These are phyloP conservation scores for Melampsora americana DNA, from an alignment of 1,284 basidiomycete genomes.

Conservation along the genomic window DNA sequence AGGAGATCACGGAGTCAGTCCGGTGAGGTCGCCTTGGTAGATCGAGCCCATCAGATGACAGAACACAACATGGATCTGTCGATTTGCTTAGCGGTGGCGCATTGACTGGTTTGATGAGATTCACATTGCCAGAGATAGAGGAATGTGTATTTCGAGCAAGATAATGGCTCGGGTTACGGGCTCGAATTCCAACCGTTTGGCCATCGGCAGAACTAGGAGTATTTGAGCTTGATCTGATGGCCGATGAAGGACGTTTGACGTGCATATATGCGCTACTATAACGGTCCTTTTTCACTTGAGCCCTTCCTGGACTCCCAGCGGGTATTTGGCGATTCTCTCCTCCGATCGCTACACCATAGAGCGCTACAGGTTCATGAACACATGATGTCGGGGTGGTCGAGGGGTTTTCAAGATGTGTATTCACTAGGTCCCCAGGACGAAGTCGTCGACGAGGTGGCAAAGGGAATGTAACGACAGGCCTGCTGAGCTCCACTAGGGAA, in stretches of 20 bases:
- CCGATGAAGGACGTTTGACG: neutral
- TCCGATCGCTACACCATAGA: constrained; percentile 8
- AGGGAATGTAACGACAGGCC: neutral
- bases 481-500: neutral
- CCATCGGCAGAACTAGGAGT: neutral
- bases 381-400: neutral
- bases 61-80: neutral
- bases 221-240: neutral
- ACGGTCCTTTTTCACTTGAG: constrained; percentile 1
- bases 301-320: neutral
- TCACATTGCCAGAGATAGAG: neutral
- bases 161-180: neutral
- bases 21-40: neutral
- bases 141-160: neutral
- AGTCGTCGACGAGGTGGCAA: constrained; percentile 6
- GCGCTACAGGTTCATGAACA: neutral
- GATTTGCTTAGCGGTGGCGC: neutral
- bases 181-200: neutral
- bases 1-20: neutral
- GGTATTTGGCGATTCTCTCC: neutral
- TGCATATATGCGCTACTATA: neutral
- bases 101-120: neutral
- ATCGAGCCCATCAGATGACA: neutral
- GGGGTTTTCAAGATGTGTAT: neutral
- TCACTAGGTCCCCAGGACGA: neutral